Evolutionary conservation across 73 alveolate genomes (phyloP).

Genomic region (Tetrahymena elliotti): DNA sequence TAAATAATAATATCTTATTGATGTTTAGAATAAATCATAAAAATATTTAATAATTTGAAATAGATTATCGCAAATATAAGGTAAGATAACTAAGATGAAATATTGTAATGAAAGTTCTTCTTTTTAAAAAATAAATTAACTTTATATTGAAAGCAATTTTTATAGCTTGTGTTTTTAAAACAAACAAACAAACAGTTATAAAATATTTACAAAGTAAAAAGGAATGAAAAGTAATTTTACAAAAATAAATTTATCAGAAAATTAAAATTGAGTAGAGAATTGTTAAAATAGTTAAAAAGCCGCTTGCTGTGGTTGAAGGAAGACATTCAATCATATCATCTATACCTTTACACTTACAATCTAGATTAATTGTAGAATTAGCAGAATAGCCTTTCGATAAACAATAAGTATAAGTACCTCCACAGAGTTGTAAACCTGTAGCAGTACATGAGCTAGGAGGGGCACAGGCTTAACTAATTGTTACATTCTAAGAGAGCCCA

Average conservation of each 20-base stretch:
- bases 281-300: neutral
- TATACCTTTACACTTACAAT: neutral
- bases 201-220: no score
- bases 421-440: neutral
- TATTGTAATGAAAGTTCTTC: neutral
- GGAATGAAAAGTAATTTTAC: no score
- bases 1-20: no score
- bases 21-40: no score
- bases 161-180: no score
- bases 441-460: neutral
- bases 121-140: no score
- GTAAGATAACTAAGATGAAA: neutral
- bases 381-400: neutral
- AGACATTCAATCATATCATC: neutral
- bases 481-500: neutral
- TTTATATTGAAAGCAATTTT: neutral
- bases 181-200: no score
- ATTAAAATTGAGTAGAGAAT: neutral
- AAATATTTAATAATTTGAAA: no score
- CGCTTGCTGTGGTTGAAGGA: neutral
- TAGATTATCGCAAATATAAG: no score
- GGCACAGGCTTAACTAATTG: neutral
- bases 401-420: neutral
- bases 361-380: neutral
- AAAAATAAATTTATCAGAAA: neutral